These are phyloP conservation scores for Begonia masoniana DNA, from an alignment of 306 rosid genomes.

Conservation along the genomic window DNA sequence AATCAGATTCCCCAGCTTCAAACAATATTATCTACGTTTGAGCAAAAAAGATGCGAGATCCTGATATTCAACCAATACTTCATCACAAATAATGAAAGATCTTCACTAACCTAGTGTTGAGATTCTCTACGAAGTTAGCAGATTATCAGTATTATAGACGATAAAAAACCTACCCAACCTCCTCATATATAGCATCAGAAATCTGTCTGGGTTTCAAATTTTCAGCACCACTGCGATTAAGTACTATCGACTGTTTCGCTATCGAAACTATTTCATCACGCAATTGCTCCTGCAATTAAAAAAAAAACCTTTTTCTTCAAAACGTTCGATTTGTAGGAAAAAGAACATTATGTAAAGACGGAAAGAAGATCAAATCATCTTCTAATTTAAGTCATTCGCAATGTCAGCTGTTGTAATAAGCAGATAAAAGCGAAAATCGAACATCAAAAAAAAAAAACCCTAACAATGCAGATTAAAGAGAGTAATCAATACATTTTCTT, in stretches of 20 bases:
- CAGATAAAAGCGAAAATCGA: conserved; percentile 2
- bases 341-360: no score
- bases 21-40: no score
- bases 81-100: no score
- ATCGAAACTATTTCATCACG: conserved; percentile 39
- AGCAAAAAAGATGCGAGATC: no score
- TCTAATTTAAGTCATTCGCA: not conserved
- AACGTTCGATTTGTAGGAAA: no score
- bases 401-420: not conserved
- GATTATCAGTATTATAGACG: no score
- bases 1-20: no score
- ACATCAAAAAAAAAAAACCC: not conserved
- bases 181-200: conserved; percentile 68
- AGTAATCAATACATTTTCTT: conserved; percentile 34
- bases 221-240: conserved; percentile 62
- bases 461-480: no score
- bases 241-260: conserved; percentile 56
- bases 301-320: no score
- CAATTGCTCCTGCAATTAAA: conserved; percentile 46
- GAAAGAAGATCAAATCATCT: not conserved
- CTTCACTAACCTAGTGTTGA: no score
- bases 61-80: no score
- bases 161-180: conserved; percentile 50
- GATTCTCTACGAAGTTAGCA: no score
- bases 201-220: conserved; percentile 88